Evolutionary conservation across 2,329 filamentous ascomycete genomes (phyloP).

Genomic region (Trichophyton schoenleinii): DNA sequence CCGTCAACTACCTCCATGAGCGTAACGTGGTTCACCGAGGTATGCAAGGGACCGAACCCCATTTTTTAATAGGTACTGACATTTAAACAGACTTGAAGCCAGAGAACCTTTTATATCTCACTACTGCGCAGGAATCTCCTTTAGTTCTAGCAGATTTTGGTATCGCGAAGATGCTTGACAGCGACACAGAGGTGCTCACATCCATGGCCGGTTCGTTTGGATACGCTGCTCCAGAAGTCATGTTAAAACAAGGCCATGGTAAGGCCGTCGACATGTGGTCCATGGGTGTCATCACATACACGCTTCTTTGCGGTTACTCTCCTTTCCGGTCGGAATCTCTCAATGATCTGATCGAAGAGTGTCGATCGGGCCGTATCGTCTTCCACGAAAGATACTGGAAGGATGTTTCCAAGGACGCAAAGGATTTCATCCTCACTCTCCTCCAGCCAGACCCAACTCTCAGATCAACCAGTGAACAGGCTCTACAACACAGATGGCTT

Average conservation of each 20-base stretch:
- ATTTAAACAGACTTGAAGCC: conserved; percentile 70
- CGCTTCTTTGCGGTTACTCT: conserved; percentile 92
- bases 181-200: conserved; percentile 78
- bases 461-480: conserved; percentile 67
- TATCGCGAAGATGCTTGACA: conserved; percentile 95
- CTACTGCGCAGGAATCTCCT: conserved; percentile 60
- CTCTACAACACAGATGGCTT: conserved; percentile 75
- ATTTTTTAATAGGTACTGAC: conserved; percentile 6
- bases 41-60: conserved; percentile 26
- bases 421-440: conserved; percentile 77
- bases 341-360: conserved; percentile 87
- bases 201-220: conserved; percentile 99
- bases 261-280: conserved; percentile 99
- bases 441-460: conserved; percentile 66
- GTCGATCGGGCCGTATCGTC: conserved; percentile 66
- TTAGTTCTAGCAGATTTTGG: conserved; percentile 94
- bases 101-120: conserved; percentile 92
- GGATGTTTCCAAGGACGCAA: conserved; percentile 88
- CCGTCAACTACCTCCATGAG: conserved; percentile 85
- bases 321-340: conserved; percentile 94
- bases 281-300: conserved; percentile 96
- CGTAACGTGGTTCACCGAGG: conserved; percentile 95
- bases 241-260: conserved; percentile 93
- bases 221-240: conserved; percentile 94
- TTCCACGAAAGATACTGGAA: conserved; percentile 99